Base-by-base conservation (phyloP, 1,284 basidiomycete species). In the Cutaneotrichosporon dermatis region DNA sequence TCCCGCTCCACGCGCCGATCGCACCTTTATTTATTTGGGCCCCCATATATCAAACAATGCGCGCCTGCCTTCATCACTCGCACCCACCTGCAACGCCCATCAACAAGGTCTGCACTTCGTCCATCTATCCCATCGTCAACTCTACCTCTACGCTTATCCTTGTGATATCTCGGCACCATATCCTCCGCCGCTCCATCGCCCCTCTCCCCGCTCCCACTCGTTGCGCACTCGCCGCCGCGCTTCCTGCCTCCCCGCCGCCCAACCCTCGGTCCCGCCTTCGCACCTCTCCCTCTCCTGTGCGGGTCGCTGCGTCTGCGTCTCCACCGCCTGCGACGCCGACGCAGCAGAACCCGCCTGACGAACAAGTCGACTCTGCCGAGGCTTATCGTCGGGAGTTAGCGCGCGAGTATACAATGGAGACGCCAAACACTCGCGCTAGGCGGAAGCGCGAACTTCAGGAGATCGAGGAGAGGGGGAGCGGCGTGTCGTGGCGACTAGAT, bases 401-500 rank as follows among this genome's bases (percentile, higher is more conserved):
- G 36, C 36, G 37, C 6, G 49, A 59, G 7, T 41, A 16, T 3
- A 8, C 12, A 16, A 35, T 11, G 40, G 36, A 5, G 25, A 25
- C 25, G 25, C 25, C 25, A 25, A 25, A 25, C 25, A 25, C 25
- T 25, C 25, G 25, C 25, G 25, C 25, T 25, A 25, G 25, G 25
- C 25, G 25, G 25, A 25, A 25, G 25, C 25, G 25, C 25, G 25
- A 25, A 25, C 25, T 25, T 25, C 25, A 25, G 25, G 25, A 25
- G 25, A 25, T 25, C 25, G 25, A 54, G 55, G 34, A 57, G 54
- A 8, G 16, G 16, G 60, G 55, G 36, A 57, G 42, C 48, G 36
- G 51, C 8, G 58, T 65, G 13, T 50, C 54, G 4, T 65, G 63
- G 63, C 41, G 49, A 10, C 55, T 49, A 16, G 60, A 65, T 41